Percentiles rank a stretch among this genome's conserved stretches.
Evolutionary conservation across 176 grass and related monocot genomes (phyloP).

Genomic region (Metroxylon sagu): DNA sequence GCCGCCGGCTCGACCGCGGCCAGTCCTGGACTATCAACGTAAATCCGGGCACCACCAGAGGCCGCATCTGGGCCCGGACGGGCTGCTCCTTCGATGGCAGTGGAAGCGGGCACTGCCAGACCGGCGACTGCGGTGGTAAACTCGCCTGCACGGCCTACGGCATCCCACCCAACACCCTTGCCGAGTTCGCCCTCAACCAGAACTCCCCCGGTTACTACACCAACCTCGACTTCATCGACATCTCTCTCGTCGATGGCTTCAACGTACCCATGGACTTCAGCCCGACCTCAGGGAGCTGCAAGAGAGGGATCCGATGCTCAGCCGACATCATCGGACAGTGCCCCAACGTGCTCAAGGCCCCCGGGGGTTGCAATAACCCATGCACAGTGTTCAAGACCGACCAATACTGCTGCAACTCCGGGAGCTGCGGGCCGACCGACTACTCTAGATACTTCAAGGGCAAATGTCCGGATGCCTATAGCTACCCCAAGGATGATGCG

Average conservation of each 20-base stretch:
- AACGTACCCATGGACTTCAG: too few species aligned
- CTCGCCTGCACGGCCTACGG: too few species aligned
- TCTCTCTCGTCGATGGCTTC: too few species aligned
- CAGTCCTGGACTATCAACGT: slow-evolving; percentile 27
- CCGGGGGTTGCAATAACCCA: slow-evolving; percentile 33
- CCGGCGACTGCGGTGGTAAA: too few species aligned
- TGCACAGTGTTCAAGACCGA: slow-evolving; percentile 37
- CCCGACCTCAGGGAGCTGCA: too few species aligned
- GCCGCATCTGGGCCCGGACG: slow-evolving; percentile 45
- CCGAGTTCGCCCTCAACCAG: too few species aligned
- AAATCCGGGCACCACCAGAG: slow-evolving; percentile 9
- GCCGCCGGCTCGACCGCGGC: slow-evolving; percentile 21
- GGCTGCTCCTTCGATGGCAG: slow-evolving; percentile 27
- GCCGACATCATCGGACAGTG: slow-evolving; percentile 26
- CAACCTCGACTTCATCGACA: too few species aligned
- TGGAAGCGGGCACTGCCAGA: slow-evolving; percentile 3
- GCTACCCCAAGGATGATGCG: slow-evolving; percentile 34
- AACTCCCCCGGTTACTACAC: slow-evolving; percentile 33
- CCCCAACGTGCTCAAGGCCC: slow-evolving; percentile 17
- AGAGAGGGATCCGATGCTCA: slow-evolving; percentile 9
- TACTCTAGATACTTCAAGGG: slow-evolving; percentile 44
- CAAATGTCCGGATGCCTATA: slow-evolving; percentile 32
- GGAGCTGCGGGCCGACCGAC: slow-evolving; percentile 17
- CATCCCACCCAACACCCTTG: too few species aligned
- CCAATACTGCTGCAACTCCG: slow-evolving; percentile 17